Conservation (phyloP, 345 rosid genomes). For the Brassica carinata region DNA sequence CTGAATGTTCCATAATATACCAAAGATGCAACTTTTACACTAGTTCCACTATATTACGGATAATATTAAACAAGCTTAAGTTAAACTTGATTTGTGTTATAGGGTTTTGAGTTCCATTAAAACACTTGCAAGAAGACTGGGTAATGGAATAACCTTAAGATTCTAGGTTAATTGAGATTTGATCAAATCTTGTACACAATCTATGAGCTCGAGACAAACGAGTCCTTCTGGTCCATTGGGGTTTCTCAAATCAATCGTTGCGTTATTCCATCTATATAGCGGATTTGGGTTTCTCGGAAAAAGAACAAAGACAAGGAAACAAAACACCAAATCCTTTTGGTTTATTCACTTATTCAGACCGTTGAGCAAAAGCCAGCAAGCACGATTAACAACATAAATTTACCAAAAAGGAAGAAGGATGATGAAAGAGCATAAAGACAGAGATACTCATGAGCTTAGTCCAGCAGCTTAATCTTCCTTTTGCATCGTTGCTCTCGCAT, state of each 20-base stretch:
- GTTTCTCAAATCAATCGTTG: slow-evolving; percentile 13
- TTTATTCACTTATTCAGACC: slow-evolving; percentile 17
- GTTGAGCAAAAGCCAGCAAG: slow-evolving; percentile 1
- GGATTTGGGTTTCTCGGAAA: not conserved
- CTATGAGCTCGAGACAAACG: not conserved
- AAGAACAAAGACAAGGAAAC: not conserved
- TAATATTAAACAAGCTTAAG: too few relatives aligned
- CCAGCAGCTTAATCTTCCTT: slow-evolving; percentile 67
- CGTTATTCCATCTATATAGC: not conserved
- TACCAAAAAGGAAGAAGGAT: not conserved
- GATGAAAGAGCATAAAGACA: slow-evolving; percentile 2
- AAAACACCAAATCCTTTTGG: slow-evolving; percentile 9
- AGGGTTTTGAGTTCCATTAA: too few relatives aligned
- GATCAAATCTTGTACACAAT: not conserved
- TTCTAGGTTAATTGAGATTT: not conserved
- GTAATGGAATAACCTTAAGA: not conserved
- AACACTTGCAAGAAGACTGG: not conserved
- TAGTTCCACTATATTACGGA: not conserved
- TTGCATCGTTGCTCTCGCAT: slow-evolving; percentile 65
- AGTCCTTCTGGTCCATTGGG: not conserved
- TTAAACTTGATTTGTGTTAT: too few relatives aligned
- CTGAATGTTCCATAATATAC: not conserved
- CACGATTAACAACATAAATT: not conserved
- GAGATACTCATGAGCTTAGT: slow-evolving; percentile 40
- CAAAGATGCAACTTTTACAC: not conserved